phyloP scores from a whole-genome alignment of 768 basidiomycete species.

The Russula sp. region DNA sequence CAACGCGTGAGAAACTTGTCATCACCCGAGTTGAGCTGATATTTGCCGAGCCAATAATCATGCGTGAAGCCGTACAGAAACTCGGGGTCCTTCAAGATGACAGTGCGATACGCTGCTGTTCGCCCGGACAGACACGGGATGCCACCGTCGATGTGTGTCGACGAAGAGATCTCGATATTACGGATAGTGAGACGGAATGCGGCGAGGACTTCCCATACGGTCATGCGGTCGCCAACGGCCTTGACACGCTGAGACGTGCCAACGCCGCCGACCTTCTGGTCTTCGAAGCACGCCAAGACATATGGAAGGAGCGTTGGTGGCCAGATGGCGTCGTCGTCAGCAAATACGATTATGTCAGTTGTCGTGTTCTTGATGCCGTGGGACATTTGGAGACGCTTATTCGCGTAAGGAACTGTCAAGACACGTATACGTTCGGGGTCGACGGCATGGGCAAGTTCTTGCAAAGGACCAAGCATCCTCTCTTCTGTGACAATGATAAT shows the following conservation, averaged over 20 bases:
- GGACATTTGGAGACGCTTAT: slow-evolving; percentile 91
- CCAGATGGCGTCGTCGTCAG: slow-evolving; percentile 96
- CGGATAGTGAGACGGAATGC: slow-evolving; percentile 90
- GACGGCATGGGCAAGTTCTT: slow-evolving; percentile 83
- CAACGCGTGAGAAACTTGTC: slow-evolving; percentile 93
- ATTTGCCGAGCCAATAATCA: slow-evolving; percentile 90
- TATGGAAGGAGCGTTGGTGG: slow-evolving; percentile 86
- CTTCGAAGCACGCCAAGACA: slow-evolving; percentile 88
- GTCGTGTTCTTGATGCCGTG: slow-evolving; percentile 88
- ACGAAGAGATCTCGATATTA: slow-evolving; percentile 86
- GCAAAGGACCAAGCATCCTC: slow-evolving; percentile 83
- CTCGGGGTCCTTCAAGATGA: slow-evolving; percentile 92
- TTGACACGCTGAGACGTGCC: slow-evolving; percentile 89
- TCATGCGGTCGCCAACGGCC: slow-evolving; percentile 70
- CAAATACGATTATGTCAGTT: slow-evolving; percentile 92
- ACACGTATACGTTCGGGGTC: slow-evolving; percentile 81
- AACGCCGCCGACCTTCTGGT: slow-evolving; percentile 88
- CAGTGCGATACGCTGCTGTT: slow-evolving; percentile 89
- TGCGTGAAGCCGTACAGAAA: slow-evolving; percentile 92
- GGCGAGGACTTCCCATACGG: slow-evolving; percentile 93
- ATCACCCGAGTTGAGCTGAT: slow-evolving; percentile 91
- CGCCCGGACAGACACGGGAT: slow-evolving; percentile 88
- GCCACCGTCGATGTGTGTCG: slow-evolving; percentile 91
- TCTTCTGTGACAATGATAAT: slow-evolving; percentile 77
- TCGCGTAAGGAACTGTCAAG: slow-evolving; percentile 86